A percentile compares a stretch with the other conserved stretches of the same genome.
Conservation (phyloP, 139 green algal genomes). For the Chlamydomonas incerta region DNA sequence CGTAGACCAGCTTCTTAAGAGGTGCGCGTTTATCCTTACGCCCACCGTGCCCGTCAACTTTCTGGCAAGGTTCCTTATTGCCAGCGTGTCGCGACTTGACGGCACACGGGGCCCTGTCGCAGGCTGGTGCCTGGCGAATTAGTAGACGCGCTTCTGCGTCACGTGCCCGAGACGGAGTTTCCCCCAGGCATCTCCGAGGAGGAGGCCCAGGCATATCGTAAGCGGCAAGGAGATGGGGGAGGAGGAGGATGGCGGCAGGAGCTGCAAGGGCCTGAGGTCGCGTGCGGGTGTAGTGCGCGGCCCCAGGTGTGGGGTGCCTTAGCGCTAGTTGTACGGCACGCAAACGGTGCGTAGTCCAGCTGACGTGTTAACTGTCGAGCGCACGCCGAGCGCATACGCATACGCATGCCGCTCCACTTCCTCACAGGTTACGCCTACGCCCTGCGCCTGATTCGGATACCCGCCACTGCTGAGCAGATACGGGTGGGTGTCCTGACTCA, state of each 20-base stretch:
- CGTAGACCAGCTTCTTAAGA: constrained; percentile 4
- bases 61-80: neutral
- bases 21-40: neutral
- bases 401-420: no score
- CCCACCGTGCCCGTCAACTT: no score
- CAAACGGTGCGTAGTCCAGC: no score
- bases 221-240: neutral
- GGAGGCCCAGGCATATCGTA: constrained; percentile 3
- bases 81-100: neutral
- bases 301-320: no score
- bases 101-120: neutral
- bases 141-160: neutral
- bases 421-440: no score
- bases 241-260: no score
- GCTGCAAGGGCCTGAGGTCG: no score
- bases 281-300: no score
- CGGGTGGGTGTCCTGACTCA: neutral
- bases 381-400: no score
- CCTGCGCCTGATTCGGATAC: no score
- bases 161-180: neutral
- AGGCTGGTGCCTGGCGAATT: neutral
- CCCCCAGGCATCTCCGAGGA: neutral
- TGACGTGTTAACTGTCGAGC: no score
- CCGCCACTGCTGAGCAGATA: neutral
- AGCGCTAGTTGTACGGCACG: no score